phyloP scores from a whole-genome alignment of 441 rosid species.

The Croton setiger region DNA sequence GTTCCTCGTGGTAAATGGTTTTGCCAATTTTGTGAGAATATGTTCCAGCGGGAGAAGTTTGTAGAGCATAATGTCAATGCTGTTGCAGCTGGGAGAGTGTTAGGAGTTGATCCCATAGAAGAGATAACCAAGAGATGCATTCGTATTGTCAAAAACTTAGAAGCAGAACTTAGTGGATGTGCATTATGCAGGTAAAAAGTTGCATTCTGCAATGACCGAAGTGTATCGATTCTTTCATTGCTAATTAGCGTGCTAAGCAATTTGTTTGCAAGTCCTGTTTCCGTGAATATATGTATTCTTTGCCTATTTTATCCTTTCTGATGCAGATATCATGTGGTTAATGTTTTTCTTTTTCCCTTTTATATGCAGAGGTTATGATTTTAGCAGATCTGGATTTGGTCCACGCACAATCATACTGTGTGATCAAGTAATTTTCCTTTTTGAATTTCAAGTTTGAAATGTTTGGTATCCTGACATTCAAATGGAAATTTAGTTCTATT shows the following conservation, averaged over 20 bases:
- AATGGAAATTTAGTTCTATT: not conserved
- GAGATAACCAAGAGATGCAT: slow-evolving; percentile 78
- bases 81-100: slow-evolving; percentile 76
- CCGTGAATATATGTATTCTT: slow-evolving; percentile 7
- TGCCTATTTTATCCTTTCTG: not conserved
- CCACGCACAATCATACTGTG: slow-evolving; percentile 74
- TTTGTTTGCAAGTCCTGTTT: not conserved
- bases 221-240: slow-evolving; percentile 9
- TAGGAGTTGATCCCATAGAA: slow-evolving; percentile 70
- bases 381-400: slow-evolving; percentile 76
- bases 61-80: slow-evolving; percentile 62
- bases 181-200: slow-evolving; percentile 75
- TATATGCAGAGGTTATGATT: slow-evolving; percentile 51
- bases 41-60: slow-evolving; percentile 57
- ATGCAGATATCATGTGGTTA: slow-evolving; percentile 16
- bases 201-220: slow-evolving; percentile 16
- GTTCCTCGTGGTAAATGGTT: slow-evolving; percentile 88
- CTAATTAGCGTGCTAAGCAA: slow-evolving; percentile 4
- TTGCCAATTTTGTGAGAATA: slow-evolving; percentile 82
- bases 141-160: slow-evolving; percentile 80
- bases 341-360: not conserved
- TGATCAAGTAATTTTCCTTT: slow-evolving; percentile 51
- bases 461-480: not conserved
- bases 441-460: not conserved
- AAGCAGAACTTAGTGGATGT: slow-evolving; percentile 70